Percentiles rank a stretch among this genome's conserved stretches.
These are phyloP conservation scores for Aristolochia californica DNA, from an alignment of 164 flowering plant species.

Conservation along the genomic window DNA sequence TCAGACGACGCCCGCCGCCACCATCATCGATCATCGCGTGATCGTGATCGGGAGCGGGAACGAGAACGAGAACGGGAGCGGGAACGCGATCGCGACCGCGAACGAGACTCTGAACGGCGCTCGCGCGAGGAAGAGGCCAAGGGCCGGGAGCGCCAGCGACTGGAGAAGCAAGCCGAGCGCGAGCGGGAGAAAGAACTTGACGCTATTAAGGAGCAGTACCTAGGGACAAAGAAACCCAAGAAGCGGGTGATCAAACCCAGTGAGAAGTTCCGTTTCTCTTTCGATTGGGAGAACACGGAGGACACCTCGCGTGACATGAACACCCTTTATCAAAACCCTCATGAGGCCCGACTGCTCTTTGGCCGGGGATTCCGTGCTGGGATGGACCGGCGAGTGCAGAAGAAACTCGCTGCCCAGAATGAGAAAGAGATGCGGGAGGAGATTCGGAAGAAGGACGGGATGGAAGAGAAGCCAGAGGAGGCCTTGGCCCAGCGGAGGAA, in stretches of 20 bases:
- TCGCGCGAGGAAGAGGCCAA: slow-evolving; percentile 39
- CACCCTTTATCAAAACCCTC: slow-evolving; percentile 76
- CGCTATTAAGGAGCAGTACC: slow-evolving; percentile 82
- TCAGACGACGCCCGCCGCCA: slow-evolving; percentile 12
- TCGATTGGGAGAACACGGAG: slow-evolving; percentile 95
- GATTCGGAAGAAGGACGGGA: slow-evolving; percentile 63
- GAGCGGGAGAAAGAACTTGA: slow-evolving; percentile 35
- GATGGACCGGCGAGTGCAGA: slow-evolving; percentile 89
- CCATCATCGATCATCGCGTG: slow-evolving; percentile 27
- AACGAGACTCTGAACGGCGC: slow-evolving; percentile 4
- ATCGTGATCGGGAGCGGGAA: slow-evolving; percentile 40
- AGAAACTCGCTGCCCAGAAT: slow-evolving; percentile 76
- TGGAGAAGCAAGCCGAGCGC: slow-evolving; percentile 12
- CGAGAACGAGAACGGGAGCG: slow-evolving; percentile 26
- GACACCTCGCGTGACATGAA: slow-evolving; percentile 91
- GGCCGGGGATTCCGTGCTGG: slow-evolving; percentile 93
- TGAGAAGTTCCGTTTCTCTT: slow-evolving; percentile 87
- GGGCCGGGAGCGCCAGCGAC: slow-evolving; percentile 35
- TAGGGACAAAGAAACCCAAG: slow-evolving; percentile 87
- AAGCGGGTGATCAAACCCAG: slow-evolving; percentile 85
- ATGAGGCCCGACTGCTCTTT: slow-evolving; percentile 79
- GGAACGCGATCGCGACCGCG: slow-evolving; percentile 45
- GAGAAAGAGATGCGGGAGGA: slow-evolving; percentile 71
- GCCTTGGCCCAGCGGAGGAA: slow-evolving; percentile 50
- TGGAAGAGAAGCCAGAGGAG: slow-evolving; percentile 73